Conservation (phyloP, 805 yeast genomes). For the Candida chilensis region DNA sequence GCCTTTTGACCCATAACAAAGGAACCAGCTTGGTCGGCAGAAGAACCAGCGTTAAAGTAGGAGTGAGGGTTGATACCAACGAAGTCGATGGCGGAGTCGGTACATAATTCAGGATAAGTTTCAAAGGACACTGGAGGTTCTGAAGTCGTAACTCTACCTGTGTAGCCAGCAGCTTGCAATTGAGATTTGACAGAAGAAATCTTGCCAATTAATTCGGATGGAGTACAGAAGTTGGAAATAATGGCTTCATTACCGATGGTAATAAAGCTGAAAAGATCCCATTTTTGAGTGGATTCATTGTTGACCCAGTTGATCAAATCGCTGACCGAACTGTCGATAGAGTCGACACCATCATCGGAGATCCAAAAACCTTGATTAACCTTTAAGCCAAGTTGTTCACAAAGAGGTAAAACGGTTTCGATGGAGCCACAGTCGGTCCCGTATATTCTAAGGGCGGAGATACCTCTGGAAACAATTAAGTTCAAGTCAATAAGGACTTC, state of each 20-base stretch:
- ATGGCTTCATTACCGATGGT: constrained; percentile 90
- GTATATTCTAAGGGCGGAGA: constrained; percentile 63
- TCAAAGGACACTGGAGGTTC: constrained; percentile 81
- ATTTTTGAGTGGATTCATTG: constrained; percentile 31
- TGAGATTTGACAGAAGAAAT: constrained; percentile 52
- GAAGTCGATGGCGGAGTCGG: constrained; percentile 60
- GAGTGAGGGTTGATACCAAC: constrained; percentile 86
- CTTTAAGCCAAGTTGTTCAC: constrained; percentile 48
- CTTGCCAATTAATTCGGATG: constrained; percentile 52
- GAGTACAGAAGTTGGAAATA: constrained; percentile 50
- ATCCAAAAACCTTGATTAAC: constrained; percentile 91
- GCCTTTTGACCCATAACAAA: constrained; percentile 58
- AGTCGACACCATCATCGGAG: constrained; percentile 49
- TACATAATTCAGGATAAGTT: constrained; percentile 59
- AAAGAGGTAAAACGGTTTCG: constrained; percentile 53
- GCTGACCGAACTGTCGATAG: constrained; percentile 52
- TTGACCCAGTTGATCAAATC: constrained; percentile 39
- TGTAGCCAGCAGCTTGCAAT: constrained; percentile 62
- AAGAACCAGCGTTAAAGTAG: constrained; percentile 57
- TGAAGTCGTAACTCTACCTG: constrained; percentile 71
- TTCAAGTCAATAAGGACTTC: constrained; percentile 51
- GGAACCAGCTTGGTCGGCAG: constrained; percentile 62
- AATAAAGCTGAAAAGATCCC: constrained; percentile 70
- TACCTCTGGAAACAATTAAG: constrained; percentile 50
- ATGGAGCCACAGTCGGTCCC: constrained; percentile 81